Evolutionary conservation across 2,329 filamentous ascomycete species (phyloP), one percentile per base, ranked within the genome.

Genomic region (Aspergillus neoniger): DNA sequence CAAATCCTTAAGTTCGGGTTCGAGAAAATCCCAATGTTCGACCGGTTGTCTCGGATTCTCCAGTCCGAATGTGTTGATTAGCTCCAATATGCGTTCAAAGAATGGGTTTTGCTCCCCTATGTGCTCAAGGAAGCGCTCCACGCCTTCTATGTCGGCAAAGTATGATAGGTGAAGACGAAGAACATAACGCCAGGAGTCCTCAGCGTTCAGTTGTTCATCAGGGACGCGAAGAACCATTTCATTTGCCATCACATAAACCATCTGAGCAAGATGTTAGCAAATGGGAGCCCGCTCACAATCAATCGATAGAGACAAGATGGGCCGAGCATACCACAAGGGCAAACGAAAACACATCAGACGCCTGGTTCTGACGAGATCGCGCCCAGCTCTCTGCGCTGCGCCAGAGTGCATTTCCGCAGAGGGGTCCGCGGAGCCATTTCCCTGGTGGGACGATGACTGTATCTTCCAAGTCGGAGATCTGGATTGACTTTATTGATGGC

Each of bases 121-220:
- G 66, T 80, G 77, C 50, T 74, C 65, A 23, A 82, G 68, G 38
- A 81, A 28, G 1, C 74, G 74, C 53, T 75, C 69, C 38, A 81
- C 70, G 49, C 77, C 72, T 1, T 60, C 52, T 12, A 59, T 38
- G 12, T 62, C 50, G 25, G 74, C 75, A 68, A 82, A 83, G 62
- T 79, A 79, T 4, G 80, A 83, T 32, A 82, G 73, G 61, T 81
- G 79, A 23, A 76, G 74, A 41, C 55, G 58, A 25, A 68, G 66
- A 36, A 68, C 57, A 59, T 65, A 59, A 47, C 67, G 55, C 69
- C 72, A 74, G 1, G 67, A 63, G 39, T 72, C 64, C 1, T 61
- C 44, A 1, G 62, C 62, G 2, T 60, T 52, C 17, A 72, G 52
- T 25, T 72, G 55, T 3, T 67, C 62, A 9, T 70, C 61, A 58